These are phyloP conservation scores for Theileria equi DNA, from an alignment of 169 alveolate genomes.

Conservation along the genomic window DNA sequence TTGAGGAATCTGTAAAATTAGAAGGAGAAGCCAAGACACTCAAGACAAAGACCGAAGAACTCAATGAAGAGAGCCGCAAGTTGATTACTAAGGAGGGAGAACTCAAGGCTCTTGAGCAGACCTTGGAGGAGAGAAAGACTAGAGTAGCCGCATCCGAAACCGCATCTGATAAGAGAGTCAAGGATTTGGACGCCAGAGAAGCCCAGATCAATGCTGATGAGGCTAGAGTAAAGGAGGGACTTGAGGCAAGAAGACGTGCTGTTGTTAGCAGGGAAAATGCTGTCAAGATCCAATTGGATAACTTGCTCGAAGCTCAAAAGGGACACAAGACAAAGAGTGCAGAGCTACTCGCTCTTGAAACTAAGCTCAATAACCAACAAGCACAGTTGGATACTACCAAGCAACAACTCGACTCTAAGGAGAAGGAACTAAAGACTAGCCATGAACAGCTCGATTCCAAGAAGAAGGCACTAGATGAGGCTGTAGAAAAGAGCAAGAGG, in stretches of 20 bases:
- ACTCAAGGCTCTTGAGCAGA: not conserved
- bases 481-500: not conserved
- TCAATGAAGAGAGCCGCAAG: not conserved
- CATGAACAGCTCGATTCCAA: not conserved
- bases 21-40: too few species aligned
- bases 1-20: too few species aligned
- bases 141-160: too few species aligned
- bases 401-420: not conserved
- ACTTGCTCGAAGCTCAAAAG: not conserved
- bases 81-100: not conserved
- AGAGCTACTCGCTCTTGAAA: not conserved
- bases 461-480: not conserved
- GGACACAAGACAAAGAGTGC: not conserved
- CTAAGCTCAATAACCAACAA: not conserved
- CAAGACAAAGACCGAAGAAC: not conserved
- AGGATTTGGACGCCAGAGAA: not conserved
- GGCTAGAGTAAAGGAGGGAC: too few species aligned
- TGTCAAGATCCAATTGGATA: not conserved
- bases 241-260: too few species aligned
- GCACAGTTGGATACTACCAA: not conserved
- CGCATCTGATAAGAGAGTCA: too few species aligned
- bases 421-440: not conserved
- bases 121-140: not conserved
- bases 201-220: not conserved
- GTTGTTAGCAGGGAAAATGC: conserved; percentile 6